phyloP scores from a whole-genome alignment of 768 basidiomycete species.

The Artomyces pyxidatus region DNA sequence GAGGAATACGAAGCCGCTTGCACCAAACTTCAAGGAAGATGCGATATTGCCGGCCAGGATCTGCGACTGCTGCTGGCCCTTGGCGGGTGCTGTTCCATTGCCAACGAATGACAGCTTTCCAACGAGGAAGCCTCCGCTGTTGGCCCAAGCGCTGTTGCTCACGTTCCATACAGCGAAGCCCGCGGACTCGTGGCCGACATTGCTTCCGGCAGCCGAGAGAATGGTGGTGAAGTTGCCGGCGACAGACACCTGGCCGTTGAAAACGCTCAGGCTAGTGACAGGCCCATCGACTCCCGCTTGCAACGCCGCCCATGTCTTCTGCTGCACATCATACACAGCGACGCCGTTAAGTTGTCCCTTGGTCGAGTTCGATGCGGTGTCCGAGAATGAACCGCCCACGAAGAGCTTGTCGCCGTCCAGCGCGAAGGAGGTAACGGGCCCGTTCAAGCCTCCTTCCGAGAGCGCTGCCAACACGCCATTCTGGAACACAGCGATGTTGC shows the following conservation, averaged over 20 bases:
- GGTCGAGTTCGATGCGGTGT: constrained; percentile 48
- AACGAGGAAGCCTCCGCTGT: constrained; percentile 63
- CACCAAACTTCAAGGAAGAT: constrained; percentile 55
- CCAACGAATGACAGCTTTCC: constrained; percentile 65
- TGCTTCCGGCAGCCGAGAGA: constrained; percentile 27
- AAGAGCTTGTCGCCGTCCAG: constrained; percentile 58
- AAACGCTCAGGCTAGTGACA: constrained; percentile 54
- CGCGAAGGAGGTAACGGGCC: constrained; percentile 61
- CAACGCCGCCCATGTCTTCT: constrained; percentile 60
- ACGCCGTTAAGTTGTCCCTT: constrained; percentile 48
- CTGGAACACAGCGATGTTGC: constrained; percentile 70
- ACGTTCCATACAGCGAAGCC: constrained; percentile 79
- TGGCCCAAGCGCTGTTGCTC: constrained; percentile 53
- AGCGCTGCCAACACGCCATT: constrained; percentile 46
- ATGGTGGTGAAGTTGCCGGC: constrained; percentile 69
- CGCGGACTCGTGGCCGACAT: constrained; percentile 29
- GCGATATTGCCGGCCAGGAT: constrained; percentile 63
- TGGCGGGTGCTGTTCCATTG: constrained; percentile 48
- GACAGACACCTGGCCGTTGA: constrained; percentile 47
- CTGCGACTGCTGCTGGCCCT: constrained; percentile 35
- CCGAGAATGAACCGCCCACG: constrained; percentile 83
- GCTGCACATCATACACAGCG: constrained; percentile 61
- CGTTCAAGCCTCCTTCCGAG: constrained; percentile 68
- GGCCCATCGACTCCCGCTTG: constrained; percentile 68
- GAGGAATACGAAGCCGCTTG: constrained; percentile 73